Evolutionary conservation across 352 stramenopile species (phyloP).

Genomic region (Phytophthora nicotianae): DNA sequence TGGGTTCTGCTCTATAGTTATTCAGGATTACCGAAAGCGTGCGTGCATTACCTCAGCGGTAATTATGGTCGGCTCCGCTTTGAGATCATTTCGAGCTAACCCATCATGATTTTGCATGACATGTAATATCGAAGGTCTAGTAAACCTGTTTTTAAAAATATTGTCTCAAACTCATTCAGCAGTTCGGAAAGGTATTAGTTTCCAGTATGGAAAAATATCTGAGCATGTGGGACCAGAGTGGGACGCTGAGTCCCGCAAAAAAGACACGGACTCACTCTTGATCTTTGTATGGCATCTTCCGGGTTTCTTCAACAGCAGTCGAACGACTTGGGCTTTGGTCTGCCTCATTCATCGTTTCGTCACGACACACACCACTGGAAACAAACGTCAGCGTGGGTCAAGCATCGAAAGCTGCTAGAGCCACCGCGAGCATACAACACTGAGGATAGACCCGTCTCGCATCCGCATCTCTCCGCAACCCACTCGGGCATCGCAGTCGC

Average conservation of each 20-base stretch:
- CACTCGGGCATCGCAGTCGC: constrained; percentile 13
- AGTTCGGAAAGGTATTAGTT: constrained; percentile 1
- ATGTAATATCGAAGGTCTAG: not conserved
- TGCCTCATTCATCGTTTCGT: constrained; percentile 16
- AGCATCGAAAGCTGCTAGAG: constrained; percentile 9
- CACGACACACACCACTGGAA: constrained; percentile 1
- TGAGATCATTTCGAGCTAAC: no score
- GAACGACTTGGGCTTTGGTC: not conserved
- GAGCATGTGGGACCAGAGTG: constrained; percentile 2
- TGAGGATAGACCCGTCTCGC: not conserved
- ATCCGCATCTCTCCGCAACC: constrained; percentile 18
- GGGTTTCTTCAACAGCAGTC: constrained; percentile 24
- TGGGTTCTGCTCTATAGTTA: no score
- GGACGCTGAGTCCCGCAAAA: constrained; percentile 15
- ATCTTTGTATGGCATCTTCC: constrained; percentile 12
- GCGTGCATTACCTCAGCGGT: no score
- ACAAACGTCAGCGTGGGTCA: not conserved
- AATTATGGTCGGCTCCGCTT: no score
- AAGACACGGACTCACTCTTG: constrained; percentile 16
- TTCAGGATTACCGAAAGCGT: no score
- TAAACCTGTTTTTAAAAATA: not conserved
- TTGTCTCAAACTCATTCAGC: no score
- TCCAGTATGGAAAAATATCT: not conserved
- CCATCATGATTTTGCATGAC: not conserved
- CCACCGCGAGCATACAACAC: constrained; percentile 8